Percentiles rank a stretch among this genome's conserved stretches.
phyloP scores from a whole-genome alignment of 441 rosid species.

The Rhodomyrtus psidioides region DNA sequence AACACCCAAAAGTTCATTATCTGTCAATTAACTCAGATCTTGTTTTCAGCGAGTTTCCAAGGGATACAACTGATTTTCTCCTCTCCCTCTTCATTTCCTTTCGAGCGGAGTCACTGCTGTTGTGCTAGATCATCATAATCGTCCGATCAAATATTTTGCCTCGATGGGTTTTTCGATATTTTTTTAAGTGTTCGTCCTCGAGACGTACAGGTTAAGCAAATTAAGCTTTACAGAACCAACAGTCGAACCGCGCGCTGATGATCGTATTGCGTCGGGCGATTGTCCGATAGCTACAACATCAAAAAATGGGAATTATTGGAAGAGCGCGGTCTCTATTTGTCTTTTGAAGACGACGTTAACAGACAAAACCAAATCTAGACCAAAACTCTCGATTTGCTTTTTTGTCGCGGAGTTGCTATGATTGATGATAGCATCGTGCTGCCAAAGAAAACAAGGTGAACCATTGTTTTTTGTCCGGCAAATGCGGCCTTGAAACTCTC shows the following conservation, averaged over 20 bases:
- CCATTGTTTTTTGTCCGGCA: not conserved
- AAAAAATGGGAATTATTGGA: not conserved
- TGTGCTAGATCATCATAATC: not conserved
- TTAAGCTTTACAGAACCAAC: not conserved
- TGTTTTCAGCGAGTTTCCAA: not conserved
- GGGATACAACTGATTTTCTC: not conserved
- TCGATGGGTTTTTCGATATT: not conserved
- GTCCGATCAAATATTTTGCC: not conserved
- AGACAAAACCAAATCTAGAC: not conserved
- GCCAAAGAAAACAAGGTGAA: not conserved
- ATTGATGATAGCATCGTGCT: not conserved
- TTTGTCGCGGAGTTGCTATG: not conserved
- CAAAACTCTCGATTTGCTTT: not conserved
- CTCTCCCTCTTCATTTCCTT: not conserved
- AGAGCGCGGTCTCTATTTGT: not conserved
- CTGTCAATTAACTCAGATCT: not conserved
- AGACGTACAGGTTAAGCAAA: too few species aligned
- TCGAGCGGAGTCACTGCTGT: not conserved
- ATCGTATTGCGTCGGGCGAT: not conserved
- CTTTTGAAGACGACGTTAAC: not conserved
- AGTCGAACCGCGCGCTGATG: not conserved
- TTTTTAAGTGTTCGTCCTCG: too few species aligned
- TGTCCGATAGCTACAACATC: not conserved
- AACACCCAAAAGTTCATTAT: too few species aligned
- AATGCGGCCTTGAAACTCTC: not conserved